phyloP scores from a whole-genome alignment of 2,329 filamentous ascomycete genomes.

The Lecanosticta acicola region DNA sequence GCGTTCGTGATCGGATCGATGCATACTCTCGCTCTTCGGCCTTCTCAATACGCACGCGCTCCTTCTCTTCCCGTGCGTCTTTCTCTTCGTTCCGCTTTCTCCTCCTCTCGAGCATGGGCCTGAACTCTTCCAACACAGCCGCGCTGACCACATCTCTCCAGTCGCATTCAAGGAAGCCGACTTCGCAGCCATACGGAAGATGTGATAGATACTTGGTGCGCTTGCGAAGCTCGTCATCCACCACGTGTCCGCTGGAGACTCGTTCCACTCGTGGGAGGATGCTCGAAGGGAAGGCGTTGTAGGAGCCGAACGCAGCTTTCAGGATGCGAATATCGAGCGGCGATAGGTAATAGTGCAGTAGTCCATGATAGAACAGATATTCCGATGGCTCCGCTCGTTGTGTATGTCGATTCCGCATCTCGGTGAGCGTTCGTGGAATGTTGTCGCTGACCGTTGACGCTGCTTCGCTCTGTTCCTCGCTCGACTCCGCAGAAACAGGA shows the following conservation, averaged over 20 bases:
- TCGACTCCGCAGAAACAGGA: constrained; percentile 13
- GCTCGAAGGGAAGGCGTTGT: constrained; percentile 74
- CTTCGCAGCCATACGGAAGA: constrained; percentile 82
- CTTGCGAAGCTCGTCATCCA: constrained; percentile 78
- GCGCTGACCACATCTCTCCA: constrained; percentile 83
- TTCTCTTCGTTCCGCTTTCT: constrained; percentile 77
- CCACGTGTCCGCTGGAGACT: constrained; percentile 78
- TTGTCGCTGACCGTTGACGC: constrained; percentile 11
- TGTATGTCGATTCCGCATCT: constrained; percentile 41
- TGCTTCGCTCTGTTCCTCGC: constrained; percentile 29
- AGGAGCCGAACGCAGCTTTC: constrained; percentile 80
- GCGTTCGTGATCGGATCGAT: constrained; percentile 56
- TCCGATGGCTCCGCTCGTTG: constrained; percentile 46
- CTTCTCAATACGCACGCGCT: constrained; percentile 74
- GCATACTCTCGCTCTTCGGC: constrained; percentile 66
- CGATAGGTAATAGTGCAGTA: constrained; percentile 83
- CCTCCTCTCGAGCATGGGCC: constrained; percentile 68
- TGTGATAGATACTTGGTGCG: constrained; percentile 82
- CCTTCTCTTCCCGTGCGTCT: constrained; percentile 77
- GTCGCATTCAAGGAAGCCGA: constrained; percentile 87
- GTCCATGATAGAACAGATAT: constrained; percentile 84
- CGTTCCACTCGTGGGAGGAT: constrained; percentile 83
- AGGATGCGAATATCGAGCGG: constrained; percentile 88
- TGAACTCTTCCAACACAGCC: constrained; percentile 69
- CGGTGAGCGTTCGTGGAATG: constrained; percentile 40